phyloP scores from a whole-genome alignment of 495 filamentous ascomycete species.

The Lineolata rhizophorae region DNA sequence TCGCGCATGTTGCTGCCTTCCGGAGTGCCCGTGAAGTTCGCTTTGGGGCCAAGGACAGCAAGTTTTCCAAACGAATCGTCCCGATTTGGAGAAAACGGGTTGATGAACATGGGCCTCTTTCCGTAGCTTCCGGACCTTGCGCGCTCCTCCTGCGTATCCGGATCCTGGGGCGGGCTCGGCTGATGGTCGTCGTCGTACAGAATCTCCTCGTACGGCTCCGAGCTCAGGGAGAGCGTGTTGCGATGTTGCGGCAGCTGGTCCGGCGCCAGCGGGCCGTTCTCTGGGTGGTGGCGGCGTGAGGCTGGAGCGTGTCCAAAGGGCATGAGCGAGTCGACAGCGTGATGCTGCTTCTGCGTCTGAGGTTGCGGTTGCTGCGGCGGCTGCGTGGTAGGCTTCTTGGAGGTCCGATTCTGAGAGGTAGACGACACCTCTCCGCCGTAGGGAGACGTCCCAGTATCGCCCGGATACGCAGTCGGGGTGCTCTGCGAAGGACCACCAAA shows the following conservation, averaged over 20 bases:
- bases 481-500: not conserved
- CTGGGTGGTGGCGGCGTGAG: too few relatives aligned
- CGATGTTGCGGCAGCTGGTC: too few relatives aligned
- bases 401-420: too few relatives aligned
- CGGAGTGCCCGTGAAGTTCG: constrained; percentile 16
- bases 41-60: constrained; percentile 11
- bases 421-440: too few relatives aligned
- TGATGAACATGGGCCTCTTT: too few relatives aligned
- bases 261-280: not conserved
- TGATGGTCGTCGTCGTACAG: not conserved
- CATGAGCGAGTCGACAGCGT: not conserved
- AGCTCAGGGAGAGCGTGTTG: too few relatives aligned
- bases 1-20: constrained; percentile 15
- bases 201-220: not conserved
- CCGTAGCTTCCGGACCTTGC: too few relatives aligned
- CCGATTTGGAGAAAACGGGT: too few relatives aligned
- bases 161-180: too few relatives aligned
- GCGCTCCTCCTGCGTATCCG: too few relatives aligned
- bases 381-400: not conserved
- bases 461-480: not conserved
- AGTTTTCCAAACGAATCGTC: constrained; percentile 15
- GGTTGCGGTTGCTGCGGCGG: not conserved
- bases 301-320: not conserved
- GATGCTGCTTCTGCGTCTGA: too few relatives aligned
- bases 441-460: too few relatives aligned